Base-by-base conservation (phyloP, 192 early-diverging fungal species). In the Borealophlyctis nickersoniae region DNA sequence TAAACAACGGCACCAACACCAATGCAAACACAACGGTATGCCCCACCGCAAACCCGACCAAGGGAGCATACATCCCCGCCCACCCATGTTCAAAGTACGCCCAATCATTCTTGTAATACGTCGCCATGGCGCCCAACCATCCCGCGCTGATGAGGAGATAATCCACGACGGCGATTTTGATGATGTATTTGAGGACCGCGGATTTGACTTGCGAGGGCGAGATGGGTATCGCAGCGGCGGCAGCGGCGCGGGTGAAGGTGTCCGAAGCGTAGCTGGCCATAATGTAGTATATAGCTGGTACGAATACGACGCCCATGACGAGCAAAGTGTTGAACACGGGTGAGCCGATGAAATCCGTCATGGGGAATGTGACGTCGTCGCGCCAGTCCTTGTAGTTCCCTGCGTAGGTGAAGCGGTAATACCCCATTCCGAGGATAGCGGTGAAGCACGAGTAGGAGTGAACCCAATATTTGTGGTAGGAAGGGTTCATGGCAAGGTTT, bases 251-350 rank as follows among this genome's bases (percentile, higher is more conserved):
- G 28, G 2, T 27, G 28, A 56, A n/a, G 54, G 54, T 24, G 19
- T 56, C 27, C 27, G 54, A n/a, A 1, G 22, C 54, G 23, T 26
- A 28, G 22, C 1, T 56, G 54, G 19, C 22, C n/a, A 28, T 56
- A 27, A 56, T 22, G 19, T 28, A 56, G 27, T 24, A 56, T 2
- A 56, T 56, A 19, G 28, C 27, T 2, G 54, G 54, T 27, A 56
- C n/a, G 3, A 56, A 56, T n/a, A 56, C 28, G 54, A 39, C 28
- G 19, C 54, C 54, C 54, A 56, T 56, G 54, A 27, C 54, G 28
- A 56, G 54, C 3, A 56, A 29, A 19, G 54, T 56, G 54, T 56
- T 56, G 54, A 56, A 56, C 19, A 56, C 54, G 22, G 54, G 54
- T 19, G 54, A 56, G 27, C n/a, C n/a, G 54, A 56, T 27, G 27